Evolutionary conservation across 2,329 filamentous ascomycete genomes (phyloP).

Genomic region (Cercospora berteroae): DNA sequence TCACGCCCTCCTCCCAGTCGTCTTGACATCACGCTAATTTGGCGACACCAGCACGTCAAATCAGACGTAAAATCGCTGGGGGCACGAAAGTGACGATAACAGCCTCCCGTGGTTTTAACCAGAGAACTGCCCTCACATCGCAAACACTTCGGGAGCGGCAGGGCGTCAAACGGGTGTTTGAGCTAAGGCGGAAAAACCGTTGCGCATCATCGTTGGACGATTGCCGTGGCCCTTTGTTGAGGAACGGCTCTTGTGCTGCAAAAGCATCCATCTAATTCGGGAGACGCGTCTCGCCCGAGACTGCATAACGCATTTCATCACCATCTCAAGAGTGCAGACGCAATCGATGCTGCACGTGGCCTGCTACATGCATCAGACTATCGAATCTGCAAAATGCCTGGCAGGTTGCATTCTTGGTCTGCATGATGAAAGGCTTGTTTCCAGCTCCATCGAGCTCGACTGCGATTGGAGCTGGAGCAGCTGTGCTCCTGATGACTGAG

Average conservation of each 20-base stretch:
- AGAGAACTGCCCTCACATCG: not conserved
- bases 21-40: conserved; percentile 6
- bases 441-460: not conserved
- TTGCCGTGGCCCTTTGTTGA: conserved; percentile 2
- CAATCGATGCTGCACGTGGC: conserved; percentile 1
- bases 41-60: not conserved
- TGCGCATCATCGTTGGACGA: not conserved
- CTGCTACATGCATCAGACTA: conserved; percentile 1
- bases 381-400: not conserved
- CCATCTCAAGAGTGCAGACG: not conserved
- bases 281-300: not conserved
- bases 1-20: conserved; percentile 1
- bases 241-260: conserved; percentile 5
- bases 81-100: not conserved
- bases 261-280: not conserved
- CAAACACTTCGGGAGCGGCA: conserved; percentile 11
- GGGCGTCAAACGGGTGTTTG: conserved; percentile 1
- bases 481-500: not conserved
- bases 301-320: not conserved
- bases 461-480: not conserved
- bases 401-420: not conserved
- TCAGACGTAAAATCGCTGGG: not conserved
- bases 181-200: not conserved
- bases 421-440: not conserved
- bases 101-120: not conserved